Percentiles rank a stretch among this genome's conserved stretches.
Evolutionary conservation across 1,284 basidiomycete species (phyloP).

Genomic region (Ustilago trichophora): DNA sequence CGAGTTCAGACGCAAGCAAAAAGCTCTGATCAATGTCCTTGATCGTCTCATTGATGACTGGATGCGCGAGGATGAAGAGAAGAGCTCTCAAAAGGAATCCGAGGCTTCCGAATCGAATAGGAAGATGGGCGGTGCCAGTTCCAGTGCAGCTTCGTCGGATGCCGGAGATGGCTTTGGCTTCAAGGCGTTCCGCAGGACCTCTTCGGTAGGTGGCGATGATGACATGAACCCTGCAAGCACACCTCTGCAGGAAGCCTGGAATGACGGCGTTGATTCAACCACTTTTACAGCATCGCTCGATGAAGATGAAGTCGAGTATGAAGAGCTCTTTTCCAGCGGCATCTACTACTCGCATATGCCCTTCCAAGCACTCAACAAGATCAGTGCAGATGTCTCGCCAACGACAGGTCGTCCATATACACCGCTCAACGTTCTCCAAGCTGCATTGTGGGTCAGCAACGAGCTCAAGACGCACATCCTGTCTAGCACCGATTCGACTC

Average conservation of each 20-base stretch:
- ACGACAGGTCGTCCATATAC: conserved; percentile 39
- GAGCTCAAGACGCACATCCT: conserved; percentile 53
- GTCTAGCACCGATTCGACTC: conserved; percentile 5
- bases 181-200: conserved; percentile 34
- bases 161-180: conserved; percentile 37
- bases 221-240: conserved; percentile 28
- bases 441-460: conserved; percentile 54
- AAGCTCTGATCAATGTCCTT: conserved; percentile 49
- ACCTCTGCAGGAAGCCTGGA: conserved; percentile 36
- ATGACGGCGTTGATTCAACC: conserved; percentile 29
- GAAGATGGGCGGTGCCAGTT: conserved; percentile 13
- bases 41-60: conserved; percentile 37
- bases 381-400: conserved; percentile 41
- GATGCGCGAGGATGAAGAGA: conserved; percentile 27
- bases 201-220: conserved; percentile 14
- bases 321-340: conserved; percentile 77
- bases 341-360: conserved; percentile 90
- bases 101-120: conserved; percentile 5
- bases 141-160: conserved; percentile 22
- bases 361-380: conserved; percentile 49
- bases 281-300: conserved; percentile 32
- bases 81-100: background rate
- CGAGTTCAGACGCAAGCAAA: conserved; percentile 74
- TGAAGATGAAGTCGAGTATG: conserved; percentile 58
- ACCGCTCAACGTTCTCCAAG: conserved; percentile 50